These are phyloP conservation scores for Avena atlantica DNA, from an alignment of 176 grass and related monocot genomes.

Conservation along the genomic window DNA sequence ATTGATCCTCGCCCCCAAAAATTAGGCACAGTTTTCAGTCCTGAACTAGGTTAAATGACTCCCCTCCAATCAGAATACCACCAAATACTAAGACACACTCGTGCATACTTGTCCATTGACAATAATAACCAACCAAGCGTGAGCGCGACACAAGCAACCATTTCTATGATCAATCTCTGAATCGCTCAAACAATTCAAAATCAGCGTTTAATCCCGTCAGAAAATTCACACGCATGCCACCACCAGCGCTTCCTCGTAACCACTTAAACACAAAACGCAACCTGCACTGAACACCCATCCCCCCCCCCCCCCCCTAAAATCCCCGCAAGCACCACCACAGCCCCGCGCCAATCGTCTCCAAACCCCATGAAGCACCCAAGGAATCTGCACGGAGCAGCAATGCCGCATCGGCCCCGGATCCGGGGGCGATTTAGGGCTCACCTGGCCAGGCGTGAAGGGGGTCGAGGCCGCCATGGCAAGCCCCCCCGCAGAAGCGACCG, in stretches of 20 bases:
- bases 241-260: neutral
- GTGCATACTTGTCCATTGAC: neutral
- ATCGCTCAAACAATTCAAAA: neutral
- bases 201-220: neutral
- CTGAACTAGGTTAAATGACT: constrained; percentile 2
- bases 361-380: neutral
- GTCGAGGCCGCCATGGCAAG: constrained; percentile 49
- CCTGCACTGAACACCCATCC: neutral
- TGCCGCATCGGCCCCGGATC: constrained; percentile 27
- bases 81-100: constrained; percentile 1
- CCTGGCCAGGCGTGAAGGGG: constrained; percentile 67
- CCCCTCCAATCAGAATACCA: constrained; percentile 2
- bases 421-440: constrained; percentile 50
- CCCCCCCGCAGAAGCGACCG: constrained; percentile 48
- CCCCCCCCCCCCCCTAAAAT: constrained; percentile 6
- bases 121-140: constrained; percentile 2
- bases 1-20: neutral
- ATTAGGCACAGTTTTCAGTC: neutral
- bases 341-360: neutral
- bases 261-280: constrained; percentile 26
- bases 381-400: constrained; percentile 24
- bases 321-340: neutral
- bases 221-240: neutral
- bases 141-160: constrained; percentile 22
- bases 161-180: constrained; percentile 1